A percentile compares a stretch with the other conserved stretches of the same genome.
Evolutionary conservation across 2,329 filamentous ascomycete species (phyloP).

Genomic region (Pyrenophora teres): DNA sequence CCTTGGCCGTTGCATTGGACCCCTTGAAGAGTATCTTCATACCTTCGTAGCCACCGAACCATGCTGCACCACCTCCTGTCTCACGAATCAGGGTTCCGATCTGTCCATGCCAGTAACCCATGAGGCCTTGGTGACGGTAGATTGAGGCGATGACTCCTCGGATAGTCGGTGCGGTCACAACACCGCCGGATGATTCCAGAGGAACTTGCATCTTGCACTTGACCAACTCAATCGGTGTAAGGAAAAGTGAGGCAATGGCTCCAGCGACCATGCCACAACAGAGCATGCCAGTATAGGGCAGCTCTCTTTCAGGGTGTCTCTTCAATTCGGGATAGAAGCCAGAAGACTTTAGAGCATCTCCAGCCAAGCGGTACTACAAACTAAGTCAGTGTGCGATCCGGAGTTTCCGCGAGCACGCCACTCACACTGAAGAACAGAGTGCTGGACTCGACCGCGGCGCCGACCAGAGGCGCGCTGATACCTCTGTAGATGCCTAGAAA

Average conservation of each 20-base stretch:
- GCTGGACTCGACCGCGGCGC: slow-evolving; percentile 90
- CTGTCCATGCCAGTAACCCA: slow-evolving; percentile 94
- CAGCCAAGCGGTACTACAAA: slow-evolving; percentile 52
- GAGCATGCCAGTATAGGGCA: slow-evolving; percentile 77
- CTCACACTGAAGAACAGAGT: slow-evolving; percentile 82
- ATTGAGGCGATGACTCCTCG: slow-evolving; percentile 75
- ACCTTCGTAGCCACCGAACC: slow-evolving; percentile 69
- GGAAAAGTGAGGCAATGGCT: slow-evolving; percentile 83
- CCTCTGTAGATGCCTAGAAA: slow-evolving; percentile 84
- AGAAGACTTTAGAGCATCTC: slow-evolving; percentile 67
- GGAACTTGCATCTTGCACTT: slow-evolving; percentile 98
- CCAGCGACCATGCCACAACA: slow-evolving; percentile 85
- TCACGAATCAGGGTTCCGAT: slow-evolving; percentile 91
- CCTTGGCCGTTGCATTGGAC: slow-evolving; percentile 46
- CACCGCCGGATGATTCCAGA: slow-evolving; percentile 45
- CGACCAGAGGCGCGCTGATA: slow-evolving; percentile 86
- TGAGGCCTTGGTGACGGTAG: slow-evolving; percentile 78
- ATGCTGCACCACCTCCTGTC: slow-evolving; percentile 88
- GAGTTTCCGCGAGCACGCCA: slow-evolving; percentile 1
- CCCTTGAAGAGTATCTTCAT: slow-evolving; percentile 72
- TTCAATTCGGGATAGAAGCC: slow-evolving; percentile 56
- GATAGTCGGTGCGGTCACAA: slow-evolving; percentile 62
- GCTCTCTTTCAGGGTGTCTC: slow-evolving; percentile 53
- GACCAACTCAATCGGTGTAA: slow-evolving; percentile 94
- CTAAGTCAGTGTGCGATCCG: slow-evolving; percentile 23